Conservation (phyloP, 139 green algal genomes). For the Deuterostichococcus epilithicus region DNA sequence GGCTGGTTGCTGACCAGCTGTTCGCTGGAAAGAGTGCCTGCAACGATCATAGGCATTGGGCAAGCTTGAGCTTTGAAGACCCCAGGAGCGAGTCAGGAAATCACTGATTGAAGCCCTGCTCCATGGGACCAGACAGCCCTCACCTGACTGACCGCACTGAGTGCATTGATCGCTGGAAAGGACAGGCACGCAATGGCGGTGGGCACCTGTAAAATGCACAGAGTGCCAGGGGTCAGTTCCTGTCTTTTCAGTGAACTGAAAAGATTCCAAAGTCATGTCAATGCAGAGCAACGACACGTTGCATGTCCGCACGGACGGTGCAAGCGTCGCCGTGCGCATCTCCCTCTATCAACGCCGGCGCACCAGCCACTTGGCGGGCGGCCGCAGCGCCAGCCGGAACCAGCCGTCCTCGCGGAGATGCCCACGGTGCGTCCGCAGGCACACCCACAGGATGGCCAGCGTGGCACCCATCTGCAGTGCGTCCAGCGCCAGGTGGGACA, state of each 20-base stretch:
- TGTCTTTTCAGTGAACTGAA: no score
- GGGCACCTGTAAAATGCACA: no score
- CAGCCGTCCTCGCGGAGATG: constrained; percentile 37
- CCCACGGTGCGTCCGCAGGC: constrained; percentile 39
- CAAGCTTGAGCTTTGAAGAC: no score
- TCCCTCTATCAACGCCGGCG: no score
- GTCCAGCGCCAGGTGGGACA: constrained; percentile 76
- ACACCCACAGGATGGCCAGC: constrained; percentile 62
- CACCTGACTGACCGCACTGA: not conserved
- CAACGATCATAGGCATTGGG: not conserved
- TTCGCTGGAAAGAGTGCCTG: constrained; percentile 17
- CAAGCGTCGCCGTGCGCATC: no score
- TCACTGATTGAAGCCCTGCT: constrained; percentile 13
- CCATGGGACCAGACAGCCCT: constrained; percentile 3
- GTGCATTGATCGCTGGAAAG: not conserved
- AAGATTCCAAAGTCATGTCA: no score
- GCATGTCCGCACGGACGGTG: no score
- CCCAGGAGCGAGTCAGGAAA: no score
- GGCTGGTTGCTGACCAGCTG: not conserved
- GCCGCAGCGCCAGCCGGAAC: constrained; percentile 26
- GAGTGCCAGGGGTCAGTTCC: no score
- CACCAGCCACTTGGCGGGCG: constrained; percentile 26
- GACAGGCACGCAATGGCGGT: not conserved
- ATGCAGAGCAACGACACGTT: no score
- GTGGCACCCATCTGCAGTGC: constrained; percentile 57